Base-by-base conservation (phyloP, 331 rosid genomes). In the Prunus yedoensis region DNA sequence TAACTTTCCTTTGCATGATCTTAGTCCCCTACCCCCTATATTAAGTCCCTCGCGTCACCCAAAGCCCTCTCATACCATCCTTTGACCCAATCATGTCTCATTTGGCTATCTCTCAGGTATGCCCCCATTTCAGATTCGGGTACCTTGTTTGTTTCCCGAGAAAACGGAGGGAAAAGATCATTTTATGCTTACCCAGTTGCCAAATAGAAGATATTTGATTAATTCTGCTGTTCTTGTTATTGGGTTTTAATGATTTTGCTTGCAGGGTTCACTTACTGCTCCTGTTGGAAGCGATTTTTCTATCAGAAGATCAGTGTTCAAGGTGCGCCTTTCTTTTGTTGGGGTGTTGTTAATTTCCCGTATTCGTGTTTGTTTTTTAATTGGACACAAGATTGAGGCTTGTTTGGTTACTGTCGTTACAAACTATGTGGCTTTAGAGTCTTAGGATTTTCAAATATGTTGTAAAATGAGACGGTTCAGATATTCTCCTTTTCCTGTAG, bases 271-370 rank as follows among this genome's bases (percentile, higher is more conserved):
- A 70, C 68, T 89, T 52, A 81, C 82, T 84, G 90, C 87, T 88
- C 96, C 97, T 70, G 79, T 79, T 73, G 91, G 91, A 77, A 84
- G 74, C 66, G 97, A 95, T 88, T 80, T 79, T 45, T 85, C 96
- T 80, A 71, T 86, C 54, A 89, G 87, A 86, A 89, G 97, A 90
- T 89, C 96, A 61, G 86, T 75, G 58, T 83, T 90, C 73, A 90
- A 95, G 99, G 99, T 95, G 66, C 76, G 76, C 32, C 20, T 1
- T 52, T 66, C 65, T 1, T 13, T 25, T 25, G 10, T 21, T 64
- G 18, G 65, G 46, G 53, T 47, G 63, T 13, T 73, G 7, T 46
- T 59, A 32, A 45, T 47, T 35, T 50, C n/a, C 60, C 16, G 16
- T 7, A 49, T 5, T 23, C 15, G 46, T 15, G 13, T 49, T 10